phyloP scores from a whole-genome alignment of 2,329 filamentous ascomycete species.

The Monilinia aucupariae region DNA sequence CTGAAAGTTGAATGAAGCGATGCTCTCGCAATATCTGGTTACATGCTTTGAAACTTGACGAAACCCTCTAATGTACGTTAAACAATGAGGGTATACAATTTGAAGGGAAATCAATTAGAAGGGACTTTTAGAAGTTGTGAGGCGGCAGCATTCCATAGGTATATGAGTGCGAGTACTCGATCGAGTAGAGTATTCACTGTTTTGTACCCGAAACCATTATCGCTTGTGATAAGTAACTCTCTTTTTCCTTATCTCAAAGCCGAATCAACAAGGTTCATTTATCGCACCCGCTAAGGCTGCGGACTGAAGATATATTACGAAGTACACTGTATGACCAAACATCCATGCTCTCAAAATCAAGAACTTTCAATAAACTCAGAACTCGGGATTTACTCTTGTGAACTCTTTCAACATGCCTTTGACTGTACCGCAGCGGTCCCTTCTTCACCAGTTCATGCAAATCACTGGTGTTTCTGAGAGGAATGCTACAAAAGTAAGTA shows the following conservation, averaged over 20 bases:
- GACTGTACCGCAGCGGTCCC: constrained; percentile 26
- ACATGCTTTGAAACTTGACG: too few relatives aligned
- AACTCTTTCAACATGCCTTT: constrained; percentile 31
- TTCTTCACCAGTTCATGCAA: constrained; percentile 31
- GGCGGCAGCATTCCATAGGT: too few relatives aligned
- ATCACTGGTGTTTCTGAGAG: constrained; percentile 34
- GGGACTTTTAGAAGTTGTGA: not conserved
- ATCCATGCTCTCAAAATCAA: not conserved
- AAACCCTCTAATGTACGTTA: too few relatives aligned
- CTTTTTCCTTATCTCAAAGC: not conserved
- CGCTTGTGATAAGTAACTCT: constrained; percentile 16
- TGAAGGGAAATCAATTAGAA: too few relatives aligned
- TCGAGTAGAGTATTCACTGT: too few relatives aligned
- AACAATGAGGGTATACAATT: too few relatives aligned
- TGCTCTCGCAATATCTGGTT: too few relatives aligned
- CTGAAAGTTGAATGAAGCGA: too few relatives aligned
- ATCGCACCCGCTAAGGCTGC: not conserved
- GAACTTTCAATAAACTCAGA: not conserved
- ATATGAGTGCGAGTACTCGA: too few relatives aligned
- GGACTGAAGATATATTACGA: constrained; percentile 6
- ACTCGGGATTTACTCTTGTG: not conserved
- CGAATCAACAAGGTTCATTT: constrained; percentile 8
- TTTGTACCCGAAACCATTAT: not conserved
- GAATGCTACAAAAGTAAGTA: constrained; percentile 31
- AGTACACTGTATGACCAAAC: too few relatives aligned